Base-by-base conservation (phyloP, 2,329 filamentous ascomycete genomes). In the Exutisphaerella laricina region DNA sequence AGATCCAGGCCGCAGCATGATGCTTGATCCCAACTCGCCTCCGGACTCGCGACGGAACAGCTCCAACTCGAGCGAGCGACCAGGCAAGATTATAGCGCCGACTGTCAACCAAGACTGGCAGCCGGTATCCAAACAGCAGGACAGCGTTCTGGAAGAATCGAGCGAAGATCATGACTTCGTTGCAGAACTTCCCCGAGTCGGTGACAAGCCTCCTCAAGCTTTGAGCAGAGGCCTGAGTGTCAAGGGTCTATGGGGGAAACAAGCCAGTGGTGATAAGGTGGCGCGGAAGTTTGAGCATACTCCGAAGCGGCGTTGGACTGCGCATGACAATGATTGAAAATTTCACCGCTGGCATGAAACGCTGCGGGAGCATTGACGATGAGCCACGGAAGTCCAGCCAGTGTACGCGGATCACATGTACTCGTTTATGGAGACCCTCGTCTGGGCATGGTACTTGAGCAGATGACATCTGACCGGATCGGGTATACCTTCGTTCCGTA, bases 171-270 rank as follows among this genome's bases (percentile, higher is more conserved):
- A 48, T 21, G 51, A 54, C 32, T 41, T 45, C 17, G 20, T 49
- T n/a, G 39, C 41, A 6, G 44, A 51, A 28, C 42, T 54, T 21
- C 51, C 46, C 3, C 34, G 31, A n/a, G 42, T 53, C 39, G 28
- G 41, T 16, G 40, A 47, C 2, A 46, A 50, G 25, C 45, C 54
- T 1, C 57, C 57, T 4, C 37, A 45, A 4, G 46, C 45, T n/a
- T 41, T 58, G 4, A 50, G 46, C 18, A 33, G 54, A 26, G 54
- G 53, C n/a, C 38, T 62, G 6, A 61, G 56, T 54, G 57, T 55
- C 49, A 57, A 65, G 31, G 67, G 67, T 1, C 64, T 72, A 4
- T 72, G 70, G 70, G 69, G 69, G 0, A 62, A 60, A n/a, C 61
- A 39, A 14, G 44, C 45, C 12, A 39, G 44, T n/a, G 51, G 48